Conservation (phyloP, 2,329 filamentous ascomycete genomes). For the Domatiomyces catenatus region DNA sequence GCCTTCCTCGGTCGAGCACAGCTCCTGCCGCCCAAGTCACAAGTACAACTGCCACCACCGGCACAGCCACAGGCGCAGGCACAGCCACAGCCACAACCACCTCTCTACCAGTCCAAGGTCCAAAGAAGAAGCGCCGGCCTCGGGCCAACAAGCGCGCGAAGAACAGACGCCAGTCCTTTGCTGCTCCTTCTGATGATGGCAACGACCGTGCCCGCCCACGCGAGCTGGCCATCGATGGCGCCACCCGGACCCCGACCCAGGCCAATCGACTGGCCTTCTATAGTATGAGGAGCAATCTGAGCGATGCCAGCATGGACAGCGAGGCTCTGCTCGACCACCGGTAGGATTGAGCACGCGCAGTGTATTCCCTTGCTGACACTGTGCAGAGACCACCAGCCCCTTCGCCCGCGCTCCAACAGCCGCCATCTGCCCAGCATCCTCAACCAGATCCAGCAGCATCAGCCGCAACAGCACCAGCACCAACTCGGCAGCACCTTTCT, state of each 20-base stretch:
- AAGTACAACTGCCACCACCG: not conserved
- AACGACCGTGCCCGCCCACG: constrained; percentile 13
- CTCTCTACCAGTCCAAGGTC: constrained; percentile 2
- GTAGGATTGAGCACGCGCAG: not conserved
- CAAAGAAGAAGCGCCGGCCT: constrained; percentile 54
- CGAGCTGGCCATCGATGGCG: constrained; percentile 24
- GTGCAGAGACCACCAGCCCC: constrained; percentile 43
- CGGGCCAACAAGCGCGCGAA: constrained; percentile 65
- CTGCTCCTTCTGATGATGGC: constrained; percentile 42
- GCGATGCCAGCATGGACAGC: constrained; percentile 78
- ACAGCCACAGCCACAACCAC: not conserved
- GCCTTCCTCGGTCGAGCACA: constrained; percentile 1
- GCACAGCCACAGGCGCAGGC: not conserved
- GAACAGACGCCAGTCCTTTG: constrained; percentile 65
- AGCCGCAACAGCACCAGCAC: not conserved
- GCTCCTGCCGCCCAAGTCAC: not conserved
- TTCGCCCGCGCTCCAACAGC: constrained; percentile 48
- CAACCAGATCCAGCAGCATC: not conserved
- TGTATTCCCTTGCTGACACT: not conserved
- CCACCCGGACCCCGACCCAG: constrained; percentile 19
- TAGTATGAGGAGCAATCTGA: constrained; percentile 45
- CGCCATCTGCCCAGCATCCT: constrained; percentile 12
- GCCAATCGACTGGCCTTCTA: constrained; percentile 37
- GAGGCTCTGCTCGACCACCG: constrained; percentile 69
- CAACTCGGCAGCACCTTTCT: constrained; percentile 2